Percentiles rank a stretch among this genome's conserved stretches.
These are phyloP conservation scores for Bruguiera gymnorhiza DNA, from an alignment of 345 rosid genomes.

Conservation along the genomic window DNA sequence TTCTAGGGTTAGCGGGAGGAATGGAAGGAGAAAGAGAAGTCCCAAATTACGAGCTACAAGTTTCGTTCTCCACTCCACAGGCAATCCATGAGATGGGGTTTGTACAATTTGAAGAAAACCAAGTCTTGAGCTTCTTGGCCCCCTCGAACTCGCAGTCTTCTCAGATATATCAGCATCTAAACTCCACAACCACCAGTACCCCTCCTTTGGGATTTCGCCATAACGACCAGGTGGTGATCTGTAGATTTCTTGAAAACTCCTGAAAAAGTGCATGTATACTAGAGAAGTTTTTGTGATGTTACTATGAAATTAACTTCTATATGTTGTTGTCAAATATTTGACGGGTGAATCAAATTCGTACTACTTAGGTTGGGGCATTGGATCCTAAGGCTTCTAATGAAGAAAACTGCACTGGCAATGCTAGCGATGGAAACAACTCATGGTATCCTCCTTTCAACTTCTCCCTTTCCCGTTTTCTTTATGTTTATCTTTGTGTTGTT, in stretches of 20 bases:
- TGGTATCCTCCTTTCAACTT: background rate
- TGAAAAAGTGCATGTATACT: background rate
- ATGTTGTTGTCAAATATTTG: background rate
- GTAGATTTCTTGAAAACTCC: background rate
- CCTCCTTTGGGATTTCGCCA: constrained; percentile 42
- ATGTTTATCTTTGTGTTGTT: background rate
- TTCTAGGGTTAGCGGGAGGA: constrained; percentile 1
- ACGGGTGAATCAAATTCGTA: constrained; percentile 3
- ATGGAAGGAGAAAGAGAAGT: constrained; percentile 56
- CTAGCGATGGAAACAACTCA: constrained; percentile 41
- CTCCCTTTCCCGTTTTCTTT: background rate
- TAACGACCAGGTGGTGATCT: constrained; percentile 19
- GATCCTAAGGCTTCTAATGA: constrained; percentile 47
- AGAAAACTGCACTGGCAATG: constrained; percentile 42
- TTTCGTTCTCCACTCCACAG: constrained; percentile 52
- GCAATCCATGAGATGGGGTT: constrained; percentile 71
- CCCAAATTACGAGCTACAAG: constrained; percentile 59
- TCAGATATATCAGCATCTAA: constrained; percentile 37
- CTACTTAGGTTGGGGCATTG: constrained; percentile 39
- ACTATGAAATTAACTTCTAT: background rate
- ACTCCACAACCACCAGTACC: constrained; percentile 22
- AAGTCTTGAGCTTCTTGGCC: constrained; percentile 63
- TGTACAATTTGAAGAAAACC: constrained; percentile 72
- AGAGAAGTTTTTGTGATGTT: constrained; percentile 5
- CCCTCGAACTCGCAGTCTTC: constrained; percentile 41